Evolutionary conservation across 306 rosid species (phyloP), one percentile per base, ranked within the genome.

Genomic region (Vicia sativa): DNA sequence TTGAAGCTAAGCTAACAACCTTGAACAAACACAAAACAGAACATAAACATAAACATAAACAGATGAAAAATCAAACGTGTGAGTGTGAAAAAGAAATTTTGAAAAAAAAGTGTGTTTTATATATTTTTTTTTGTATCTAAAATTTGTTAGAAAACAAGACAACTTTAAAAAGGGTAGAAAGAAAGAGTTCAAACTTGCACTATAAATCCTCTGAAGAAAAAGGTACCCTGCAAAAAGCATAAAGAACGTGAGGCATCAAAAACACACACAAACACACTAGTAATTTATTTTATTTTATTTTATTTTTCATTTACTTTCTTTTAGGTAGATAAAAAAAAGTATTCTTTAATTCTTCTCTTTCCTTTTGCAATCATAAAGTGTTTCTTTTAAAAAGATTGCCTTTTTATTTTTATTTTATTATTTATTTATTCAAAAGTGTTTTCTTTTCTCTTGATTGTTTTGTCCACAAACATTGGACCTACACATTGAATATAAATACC

Each of bases 241-340:
- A 79, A 83, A 81, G 82, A 85, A 75, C 89, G 75, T 85, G 91
- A 83, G 75, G 87, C 87, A 81, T 81, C 86, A 77, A 70, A 65
- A 46, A 54, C 83, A 80, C 74, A 60, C 56, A 77, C 55, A 80
- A 23, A 80, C 74, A 60, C 41, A 26, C 8, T 9, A 60, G 26
- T 60, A 35, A 9, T 34, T 7, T n/a, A n/a, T n/a, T 58, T 58
- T 58, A 28, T 1, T 6, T n/a, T 31, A n/a, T 16, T 29, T 58
- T 13, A 7, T 49, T 28, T 16, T 29, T 58, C 23, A 7, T 49
- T 18, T 31, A 8, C 26, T 19, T 58, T 23, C 7, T 26, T 28
- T 31, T 39, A 4, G 23, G 43, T 57, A 1, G 41, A 6, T 58
- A 65, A 54, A 55, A 15, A 14, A 63, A 66, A 13, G 1, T n/a